These are phyloP conservation scores for Bruguiera gymnorhiza DNA, from an alignment of 345 rosid species.

Conservation along the genomic window DNA sequence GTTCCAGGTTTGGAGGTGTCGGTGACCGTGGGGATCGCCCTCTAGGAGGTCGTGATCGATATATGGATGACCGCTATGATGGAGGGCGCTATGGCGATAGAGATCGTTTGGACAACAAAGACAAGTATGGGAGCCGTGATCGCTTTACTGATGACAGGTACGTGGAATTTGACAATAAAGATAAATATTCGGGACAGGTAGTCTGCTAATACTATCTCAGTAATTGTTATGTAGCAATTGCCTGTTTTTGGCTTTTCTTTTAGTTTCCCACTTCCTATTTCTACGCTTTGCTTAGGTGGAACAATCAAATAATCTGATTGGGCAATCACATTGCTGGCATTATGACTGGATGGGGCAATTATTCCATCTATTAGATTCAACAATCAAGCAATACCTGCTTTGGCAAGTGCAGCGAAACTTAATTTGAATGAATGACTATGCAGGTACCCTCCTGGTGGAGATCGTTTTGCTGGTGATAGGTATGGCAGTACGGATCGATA, in stretches of 20 bases:
- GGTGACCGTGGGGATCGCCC: slow-evolving; percentile 69
- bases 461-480: slow-evolving; percentile 66
- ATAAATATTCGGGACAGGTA: too few species aligned
- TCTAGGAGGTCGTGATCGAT: slow-evolving; percentile 83
- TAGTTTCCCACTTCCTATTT: too few species aligned
- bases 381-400: background rate
- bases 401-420: background rate
- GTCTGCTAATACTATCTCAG: too few species aligned
- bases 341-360: too few species aligned
- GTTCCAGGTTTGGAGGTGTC: slow-evolving; percentile 70
- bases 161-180: background rate
- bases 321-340: too few species aligned
- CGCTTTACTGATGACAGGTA: slow-evolving; percentile 80
- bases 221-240: too few species aligned
- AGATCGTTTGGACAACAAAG: slow-evolving; percentile 78
- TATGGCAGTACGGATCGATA: slow-evolving; percentile 74
- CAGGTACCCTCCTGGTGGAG: slow-evolving; percentile 72
- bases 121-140: slow-evolving; percentile 69
- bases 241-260: too few species aligned
- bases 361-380: too few species aligned
- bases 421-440: slow-evolving; percentile 11
- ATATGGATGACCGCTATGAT: slow-evolving; percentile 84
- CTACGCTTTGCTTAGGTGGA: too few species aligned
- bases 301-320: too few species aligned
- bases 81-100: slow-evolving; percentile 79